Conservation (phyloP, 192 early-diverging fungal genomes). For the Phlyctochytrium planicorne region DNA sequence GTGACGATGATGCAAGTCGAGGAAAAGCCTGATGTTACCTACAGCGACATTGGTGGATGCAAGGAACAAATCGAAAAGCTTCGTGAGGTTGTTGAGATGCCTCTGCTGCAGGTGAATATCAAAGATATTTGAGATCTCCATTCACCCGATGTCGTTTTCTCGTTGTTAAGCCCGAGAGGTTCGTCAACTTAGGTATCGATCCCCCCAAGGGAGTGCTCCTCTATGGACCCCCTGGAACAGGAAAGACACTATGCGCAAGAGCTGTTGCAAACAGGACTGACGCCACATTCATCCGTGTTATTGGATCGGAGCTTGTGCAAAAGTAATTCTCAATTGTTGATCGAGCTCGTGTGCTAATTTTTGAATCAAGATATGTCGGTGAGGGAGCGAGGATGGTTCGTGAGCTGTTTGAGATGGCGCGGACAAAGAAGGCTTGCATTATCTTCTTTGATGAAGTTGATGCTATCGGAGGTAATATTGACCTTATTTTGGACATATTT, state of each 20-base stretch:
- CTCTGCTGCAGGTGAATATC: constrained; percentile 75
- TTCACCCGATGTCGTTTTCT: constrained; percentile 4
- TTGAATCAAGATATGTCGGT: constrained; percentile 73
- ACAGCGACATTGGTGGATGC: constrained; percentile 98
- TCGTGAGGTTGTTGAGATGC: constrained; percentile 97
- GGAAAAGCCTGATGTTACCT: constrained; percentile 99
- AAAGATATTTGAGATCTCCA: constrained; percentile 11
- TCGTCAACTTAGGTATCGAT: constrained; percentile 97
- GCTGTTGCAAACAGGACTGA: constrained; percentile 99
- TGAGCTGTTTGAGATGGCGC: constrained; percentile 99
- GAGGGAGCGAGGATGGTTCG: constrained; percentile 99
- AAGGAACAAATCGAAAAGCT: constrained; percentile 99
- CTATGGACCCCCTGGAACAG: constrained; percentile 90
- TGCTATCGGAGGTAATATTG: constrained; percentile 79
- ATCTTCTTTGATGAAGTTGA: constrained; percentile 99
- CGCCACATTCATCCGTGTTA: constrained; percentile 99
- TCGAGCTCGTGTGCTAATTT: constrained; percentile 70
- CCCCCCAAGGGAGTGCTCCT: constrained; percentile 98
- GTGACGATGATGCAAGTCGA: constrained; percentile 99
- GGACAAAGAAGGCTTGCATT: constrained; percentile 99
- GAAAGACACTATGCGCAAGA: constrained; percentile 96
- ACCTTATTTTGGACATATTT: constrained; percentile 3
- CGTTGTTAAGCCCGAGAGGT: constrained; percentile 91
- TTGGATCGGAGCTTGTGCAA: constrained; percentile 99
- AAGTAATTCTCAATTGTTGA: no score